Conservation (phyloP, 169 alveolate genomes). For the Besnoitia besnoiti region DNA sequence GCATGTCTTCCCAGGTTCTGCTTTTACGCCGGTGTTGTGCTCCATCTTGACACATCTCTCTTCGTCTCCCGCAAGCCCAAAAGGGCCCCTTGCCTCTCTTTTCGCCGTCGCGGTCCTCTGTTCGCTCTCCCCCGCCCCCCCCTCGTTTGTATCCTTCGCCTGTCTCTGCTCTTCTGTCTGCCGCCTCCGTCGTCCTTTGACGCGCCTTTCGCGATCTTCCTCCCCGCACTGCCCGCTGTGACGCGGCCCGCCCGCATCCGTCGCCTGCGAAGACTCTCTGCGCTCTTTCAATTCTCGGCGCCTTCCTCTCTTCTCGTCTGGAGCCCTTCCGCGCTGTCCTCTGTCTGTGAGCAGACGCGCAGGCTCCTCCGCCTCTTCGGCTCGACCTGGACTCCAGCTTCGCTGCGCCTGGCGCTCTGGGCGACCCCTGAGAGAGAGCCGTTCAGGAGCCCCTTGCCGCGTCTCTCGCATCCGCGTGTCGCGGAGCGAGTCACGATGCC, state of each 20-base stretch:
- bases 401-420: not conserved
- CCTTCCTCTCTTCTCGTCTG: not conserved
- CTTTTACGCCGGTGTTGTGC: no score
- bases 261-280: not conserved
- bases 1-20: no score
- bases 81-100: no score
- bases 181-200: not conserved
- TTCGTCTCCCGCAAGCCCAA: no score
- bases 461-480: no score
- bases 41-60: no score
- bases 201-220: not conserved
- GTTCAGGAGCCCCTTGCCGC: not conserved
- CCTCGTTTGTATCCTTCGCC: not conserved
- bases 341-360: not conserved
- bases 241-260: not conserved
- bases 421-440: not conserved
- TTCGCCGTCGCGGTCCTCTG: not conserved
- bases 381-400: not conserved
- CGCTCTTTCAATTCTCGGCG: not conserved
- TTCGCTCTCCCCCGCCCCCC: no score
- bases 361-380: not conserved
- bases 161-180: not conserved
- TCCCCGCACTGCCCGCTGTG: not conserved
- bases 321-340: no score
- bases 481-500: no score